Evolutionary conservation across 495 filamentous ascomycete species (phyloP), one percentile per base, ranked within the genome.

Genomic region (Aspergillus haitiensis): DNA sequence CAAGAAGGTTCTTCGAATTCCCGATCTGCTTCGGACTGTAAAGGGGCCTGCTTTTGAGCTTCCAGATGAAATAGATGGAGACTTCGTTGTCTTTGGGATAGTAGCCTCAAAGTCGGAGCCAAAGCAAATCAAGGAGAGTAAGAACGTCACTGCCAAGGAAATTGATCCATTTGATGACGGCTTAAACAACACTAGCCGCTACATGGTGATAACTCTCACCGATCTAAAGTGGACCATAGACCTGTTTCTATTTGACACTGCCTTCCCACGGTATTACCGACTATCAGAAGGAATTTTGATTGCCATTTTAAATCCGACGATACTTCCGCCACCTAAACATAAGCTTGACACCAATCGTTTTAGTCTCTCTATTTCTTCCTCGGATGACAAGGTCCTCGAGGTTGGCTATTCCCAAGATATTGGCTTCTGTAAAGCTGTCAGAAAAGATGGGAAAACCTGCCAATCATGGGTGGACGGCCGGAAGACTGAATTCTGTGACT

Each of bases 161-260:
- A 51, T 52, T 2, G 76, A 79, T 54, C 81, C 82, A 37, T 78
- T 75, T n/a, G 80, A 82, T 34, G 81, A 81, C 37, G 78, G 82
- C 2, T 75, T 78, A 33, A 81, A 86, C 51, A 81, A 83, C 10
- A 82, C 75, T 15, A 84, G 83, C 18, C 93, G 93, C 69, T 98
- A 93, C 76, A 97, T 99, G 92, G 89, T 88, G 2, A 78, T 99
- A 42, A 87, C 83, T 7, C 81, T 99, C 12, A 90, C 89, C 6
- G 93, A 98, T 69, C 78, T 98, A 7, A 87, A 90, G 64, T 98
- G 88, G 88, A 91, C 95, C 40, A 71, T 98, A 21, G 92, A 97
- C 56, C 83, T 97, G 31, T 97, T 88, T 66, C 84, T 99, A 33
- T 99, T 99, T 69, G 91, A 89, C 66, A 84, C 88, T 0, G 95